phyloP scores from a whole-genome alignment of 331 rosid genomes.

The Malus hybrid region DNA sequence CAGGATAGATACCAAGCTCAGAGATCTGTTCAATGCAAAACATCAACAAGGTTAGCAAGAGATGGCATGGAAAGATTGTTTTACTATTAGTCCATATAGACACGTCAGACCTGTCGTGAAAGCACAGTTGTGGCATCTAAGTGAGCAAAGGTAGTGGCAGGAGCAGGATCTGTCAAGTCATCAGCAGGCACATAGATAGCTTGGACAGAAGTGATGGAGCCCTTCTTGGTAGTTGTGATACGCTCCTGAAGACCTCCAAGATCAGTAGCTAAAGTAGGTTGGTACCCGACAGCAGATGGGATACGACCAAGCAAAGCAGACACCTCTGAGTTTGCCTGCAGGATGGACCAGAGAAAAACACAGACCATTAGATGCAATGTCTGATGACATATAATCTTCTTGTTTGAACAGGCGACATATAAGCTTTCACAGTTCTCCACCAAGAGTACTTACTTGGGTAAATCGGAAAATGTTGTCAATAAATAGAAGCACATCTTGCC shows the following conservation, averaged over 20 bases:
- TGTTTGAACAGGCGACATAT: not conserved
- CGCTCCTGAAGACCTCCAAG: slow-evolving; percentile 99
- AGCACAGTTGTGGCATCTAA: slow-evolving; percentile 55
- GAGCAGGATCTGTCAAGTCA: slow-evolving; percentile 66
- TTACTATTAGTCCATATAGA: not conserved
- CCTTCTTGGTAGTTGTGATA: slow-evolving; percentile 96
- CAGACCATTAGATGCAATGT: not conserved
- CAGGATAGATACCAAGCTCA: slow-evolving; percentile 51
- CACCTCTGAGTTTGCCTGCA: slow-evolving; percentile 98
- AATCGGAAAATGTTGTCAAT: slow-evolving; percentile 98
- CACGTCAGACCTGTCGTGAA: slow-evolving; percentile 43
- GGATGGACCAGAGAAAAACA: not conserved
- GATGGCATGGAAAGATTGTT: not conserved
- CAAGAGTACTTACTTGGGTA: slow-evolving; percentile 58
- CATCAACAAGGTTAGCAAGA: not conserved
- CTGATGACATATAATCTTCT: not conserved
- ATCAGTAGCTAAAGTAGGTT: slow-evolving; percentile 96
- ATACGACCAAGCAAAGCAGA: slow-evolving; percentile 99
- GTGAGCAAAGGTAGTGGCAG: slow-evolving; percentile 56
- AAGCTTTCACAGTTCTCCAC: not conserved
- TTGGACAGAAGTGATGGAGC: slow-evolving; percentile 98
- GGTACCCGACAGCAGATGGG: slow-evolving; percentile 99
- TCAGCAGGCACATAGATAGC: slow-evolving; percentile 93
- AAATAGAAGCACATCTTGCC: slow-evolving; percentile 99
- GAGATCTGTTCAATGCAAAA: slow-evolving; percentile 29